Percentiles rank a stretch among this genome's conserved stretches.
Evolutionary conservation across 2,329 filamentous ascomycete species (phyloP).

Genomic region (Arthrobotrys sphaeroides): DNA sequence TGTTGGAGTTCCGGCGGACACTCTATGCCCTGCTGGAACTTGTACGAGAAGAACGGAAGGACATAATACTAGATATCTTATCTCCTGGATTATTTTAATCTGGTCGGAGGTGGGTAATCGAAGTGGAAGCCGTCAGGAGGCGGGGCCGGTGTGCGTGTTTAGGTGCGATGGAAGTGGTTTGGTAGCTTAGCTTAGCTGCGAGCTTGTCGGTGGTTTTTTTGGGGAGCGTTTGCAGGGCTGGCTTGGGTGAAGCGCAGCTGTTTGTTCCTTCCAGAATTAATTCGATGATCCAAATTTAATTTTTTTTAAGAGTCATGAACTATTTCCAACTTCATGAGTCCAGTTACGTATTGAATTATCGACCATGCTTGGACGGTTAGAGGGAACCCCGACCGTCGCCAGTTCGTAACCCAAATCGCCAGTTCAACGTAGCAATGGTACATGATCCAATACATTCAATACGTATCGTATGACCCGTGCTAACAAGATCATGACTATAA

Average conservation of each 20-base stretch:
- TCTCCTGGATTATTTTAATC: neutral
- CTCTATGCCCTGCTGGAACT: constrained; percentile 12
- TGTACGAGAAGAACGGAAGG: constrained; percentile 1
- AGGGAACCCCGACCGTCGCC: constrained; percentile 1
- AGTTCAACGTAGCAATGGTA: constrained; percentile 27
- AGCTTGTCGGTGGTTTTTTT: neutral
- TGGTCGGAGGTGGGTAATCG: constrained; percentile 16
- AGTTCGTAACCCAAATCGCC: neutral
- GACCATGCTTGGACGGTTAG: constrained; percentile 1
- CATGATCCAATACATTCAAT: neutral
- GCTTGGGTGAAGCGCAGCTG: neutral
- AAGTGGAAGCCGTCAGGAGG: constrained; percentile 36
- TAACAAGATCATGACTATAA: too few relatives aligned
- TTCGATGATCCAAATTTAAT: neutral
- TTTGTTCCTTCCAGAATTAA: constrained; percentile 26
- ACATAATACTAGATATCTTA: constrained; percentile 13
- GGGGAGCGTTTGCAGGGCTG: constrained; percentile 9
- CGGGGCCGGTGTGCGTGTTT: neutral
- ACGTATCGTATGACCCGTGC: neutral
- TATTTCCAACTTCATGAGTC: constrained; percentile 18
- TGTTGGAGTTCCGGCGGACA: constrained; percentile 14
- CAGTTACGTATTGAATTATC: neutral
- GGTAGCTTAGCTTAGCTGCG: constrained; percentile 10
- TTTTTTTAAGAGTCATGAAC: constrained; percentile 1
- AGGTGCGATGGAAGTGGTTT: too few relatives aligned